Evolutionary conservation across 73 alveolate genomes (phyloP).

Genomic region (Effrenium voratum): DNA sequence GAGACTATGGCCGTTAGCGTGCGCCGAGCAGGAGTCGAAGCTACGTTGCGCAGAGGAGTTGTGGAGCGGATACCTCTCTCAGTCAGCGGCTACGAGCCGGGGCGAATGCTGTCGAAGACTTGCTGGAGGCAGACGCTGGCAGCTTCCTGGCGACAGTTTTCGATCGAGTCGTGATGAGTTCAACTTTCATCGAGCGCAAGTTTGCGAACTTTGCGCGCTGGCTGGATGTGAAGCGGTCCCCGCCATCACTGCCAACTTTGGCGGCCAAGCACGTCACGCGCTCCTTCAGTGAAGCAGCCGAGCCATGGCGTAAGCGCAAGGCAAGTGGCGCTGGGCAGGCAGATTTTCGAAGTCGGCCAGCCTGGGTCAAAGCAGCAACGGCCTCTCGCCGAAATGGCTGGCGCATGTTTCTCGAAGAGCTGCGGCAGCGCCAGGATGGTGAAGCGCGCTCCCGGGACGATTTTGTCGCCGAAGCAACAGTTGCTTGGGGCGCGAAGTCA

Average conservation of each 20-base stretch:
- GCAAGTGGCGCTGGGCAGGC: not conserved
- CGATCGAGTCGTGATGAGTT: not conserved
- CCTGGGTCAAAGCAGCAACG: not conserved
- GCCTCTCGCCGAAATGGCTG: not conserved
- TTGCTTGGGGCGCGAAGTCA: not conserved
- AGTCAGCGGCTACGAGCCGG: not conserved
- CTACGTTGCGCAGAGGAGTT: not conserved
- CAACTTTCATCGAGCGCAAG: slow-evolving; percentile 29
- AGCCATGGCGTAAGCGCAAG: not conserved
- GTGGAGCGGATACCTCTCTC: not conserved
- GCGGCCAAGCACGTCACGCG: slow-evolving; percentile 52
- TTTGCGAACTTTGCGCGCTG: not conserved
- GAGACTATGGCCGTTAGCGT: not conserved
- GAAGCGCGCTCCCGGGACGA: too few species aligned
- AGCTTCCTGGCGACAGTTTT: not conserved
- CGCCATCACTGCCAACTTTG: not conserved
- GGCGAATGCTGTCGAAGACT: not conserved
- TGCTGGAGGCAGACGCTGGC: not conserved
- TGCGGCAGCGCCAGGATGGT: not conserved
- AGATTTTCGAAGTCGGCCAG: not conserved
- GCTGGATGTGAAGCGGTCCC: not conserved
- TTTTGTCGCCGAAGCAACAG: not conserved
- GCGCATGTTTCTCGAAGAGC: not conserved
- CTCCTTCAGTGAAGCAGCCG: slow-evolving; percentile 10
- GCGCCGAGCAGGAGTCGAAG: not conserved